Evolutionary conservation across 495 filamentous ascomycete genomes (phyloP).

Genomic region (Penicillium lagena): DNA sequence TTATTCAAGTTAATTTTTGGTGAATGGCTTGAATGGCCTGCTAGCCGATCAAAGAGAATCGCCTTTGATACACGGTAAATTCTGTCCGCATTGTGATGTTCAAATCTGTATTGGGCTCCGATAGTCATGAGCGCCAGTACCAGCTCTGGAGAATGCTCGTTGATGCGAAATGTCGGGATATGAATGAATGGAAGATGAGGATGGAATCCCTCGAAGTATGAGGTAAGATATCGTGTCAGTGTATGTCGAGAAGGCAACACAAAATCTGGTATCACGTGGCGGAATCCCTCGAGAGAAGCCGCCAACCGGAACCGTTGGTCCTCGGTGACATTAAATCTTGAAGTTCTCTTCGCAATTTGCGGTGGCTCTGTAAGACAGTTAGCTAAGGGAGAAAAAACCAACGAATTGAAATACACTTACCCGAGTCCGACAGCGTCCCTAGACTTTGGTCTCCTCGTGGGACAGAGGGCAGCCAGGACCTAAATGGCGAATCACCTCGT

Average conservation of each 20-base stretch:
- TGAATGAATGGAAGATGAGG: conserved; percentile 33
- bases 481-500: conserved; percentile 33
- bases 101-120: conserved; percentile 32
- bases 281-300: conserved; percentile 29
- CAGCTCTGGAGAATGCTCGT: conserved; percentile 26
- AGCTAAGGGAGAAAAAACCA: not conserved
- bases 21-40: conserved; percentile 16
- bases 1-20: not conserved
- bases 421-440: conserved; percentile 27
- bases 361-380: conserved; percentile 19
- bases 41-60: conserved; percentile 23
- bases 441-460: conserved; percentile 31
- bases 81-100: conserved; percentile 28
- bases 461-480: conserved; percentile 35
- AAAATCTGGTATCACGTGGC: conserved; percentile 32
- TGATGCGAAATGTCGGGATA: conserved; percentile 27
- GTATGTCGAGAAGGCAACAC: conserved; percentile 33
- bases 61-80: conserved; percentile 31
- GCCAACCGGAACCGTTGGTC: conserved; percentile 31
- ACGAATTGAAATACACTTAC: conserved; percentile 9
- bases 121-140: conserved; percentile 28
- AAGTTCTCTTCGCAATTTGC: conserved; percentile 15
- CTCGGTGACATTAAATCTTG: conserved; percentile 27
- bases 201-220: conserved; percentile 33
- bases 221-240: conserved; percentile 30